Conservation (phyloP, 1,284 basidiomycete species). For the Hymenochaete sp. region DNA sequence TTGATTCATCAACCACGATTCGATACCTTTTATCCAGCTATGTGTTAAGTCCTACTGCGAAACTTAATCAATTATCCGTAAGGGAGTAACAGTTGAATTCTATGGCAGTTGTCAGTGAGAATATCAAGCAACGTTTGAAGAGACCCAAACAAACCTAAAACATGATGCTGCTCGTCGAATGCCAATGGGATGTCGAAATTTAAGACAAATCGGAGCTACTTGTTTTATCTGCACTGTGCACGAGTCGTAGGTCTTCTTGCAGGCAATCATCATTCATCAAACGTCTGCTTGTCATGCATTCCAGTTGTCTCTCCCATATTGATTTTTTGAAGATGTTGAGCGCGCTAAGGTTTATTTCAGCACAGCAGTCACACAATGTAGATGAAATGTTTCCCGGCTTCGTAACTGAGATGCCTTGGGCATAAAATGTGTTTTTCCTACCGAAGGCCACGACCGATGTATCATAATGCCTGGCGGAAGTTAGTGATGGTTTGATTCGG, state of each 20-base stretch:
- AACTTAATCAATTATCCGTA: slow-evolving; percentile 78
- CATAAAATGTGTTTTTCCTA: slow-evolving; percentile 84
- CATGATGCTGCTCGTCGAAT: slow-evolving; percentile 63
- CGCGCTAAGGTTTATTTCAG: slow-evolving; percentile 46
- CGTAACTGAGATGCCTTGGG: slow-evolving; percentile 68
- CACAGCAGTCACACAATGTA: too few species aligned
- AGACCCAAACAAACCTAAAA: slow-evolving; percentile 49
- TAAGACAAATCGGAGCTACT: slow-evolving; percentile 21
- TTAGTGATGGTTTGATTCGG: slow-evolving; percentile 2
- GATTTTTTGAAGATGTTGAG: slow-evolving; percentile 63
- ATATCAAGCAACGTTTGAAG: neutral
- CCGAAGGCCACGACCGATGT: slow-evolving; percentile 83
- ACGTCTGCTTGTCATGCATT: slow-evolving; percentile 76
- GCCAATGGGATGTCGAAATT: neutral
- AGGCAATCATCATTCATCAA: slow-evolving; percentile 81
- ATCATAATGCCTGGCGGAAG: slow-evolving; percentile 57
- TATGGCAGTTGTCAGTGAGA: slow-evolving; percentile 23
- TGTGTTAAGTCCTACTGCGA: slow-evolving; percentile 80
- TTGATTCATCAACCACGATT: neutral
- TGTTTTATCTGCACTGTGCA: slow-evolving; percentile 83
- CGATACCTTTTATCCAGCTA: slow-evolving; percentile 61
- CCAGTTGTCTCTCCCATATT: slow-evolving; percentile 82
- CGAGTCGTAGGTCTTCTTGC: slow-evolving; percentile 56
- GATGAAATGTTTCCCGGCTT: slow-evolving; percentile 65
- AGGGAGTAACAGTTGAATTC: slow-evolving; percentile 91